A percentile compares a stretch with the other conserved stretches of the same genome.
These are phyloP conservation scores for Avena eriantha DNA, from an alignment of 176 grass and related monocot genomes.

Conservation along the genomic window DNA sequence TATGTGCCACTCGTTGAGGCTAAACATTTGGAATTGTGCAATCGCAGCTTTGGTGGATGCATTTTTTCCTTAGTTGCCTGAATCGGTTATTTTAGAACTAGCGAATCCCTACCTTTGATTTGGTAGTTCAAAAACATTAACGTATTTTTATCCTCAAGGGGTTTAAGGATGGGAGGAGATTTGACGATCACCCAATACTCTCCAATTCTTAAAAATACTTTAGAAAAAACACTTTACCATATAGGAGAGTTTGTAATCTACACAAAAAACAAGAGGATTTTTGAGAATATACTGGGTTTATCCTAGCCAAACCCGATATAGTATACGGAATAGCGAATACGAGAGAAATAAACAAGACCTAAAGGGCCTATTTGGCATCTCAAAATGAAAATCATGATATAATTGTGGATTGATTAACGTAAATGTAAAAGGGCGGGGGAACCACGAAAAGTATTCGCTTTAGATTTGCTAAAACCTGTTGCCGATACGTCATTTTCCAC, in stretches of 20 bases:
- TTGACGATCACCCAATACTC: no score
- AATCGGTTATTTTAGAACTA: neutral
- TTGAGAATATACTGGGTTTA: no score
- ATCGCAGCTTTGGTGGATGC: neutral
- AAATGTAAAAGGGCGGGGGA: neutral
- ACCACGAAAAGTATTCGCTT: neutral
- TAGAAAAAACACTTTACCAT: no score
- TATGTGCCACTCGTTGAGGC: neutral
- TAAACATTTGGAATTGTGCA: neutral
- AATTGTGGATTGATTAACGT: neutral
- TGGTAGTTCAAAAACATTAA: neutral
- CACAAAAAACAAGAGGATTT: no score
- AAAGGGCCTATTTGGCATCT: neutral
- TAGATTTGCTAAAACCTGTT: constrained; percentile 5
- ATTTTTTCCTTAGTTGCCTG: neutral
- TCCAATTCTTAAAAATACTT: no score
- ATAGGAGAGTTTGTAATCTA: no score
- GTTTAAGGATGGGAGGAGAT: no score
- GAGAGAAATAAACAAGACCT: no score
- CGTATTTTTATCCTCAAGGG: no score
- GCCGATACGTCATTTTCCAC: neutral
- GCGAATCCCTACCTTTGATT: neutral
- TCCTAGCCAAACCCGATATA: no score
- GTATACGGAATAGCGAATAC: no score
- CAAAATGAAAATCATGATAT: neutral